Evolutionary conservation across 1,139 yeast species (phyloP), one percentile per base, ranked within the genome.

Genomic region (Williopsis jadinii): DNA sequence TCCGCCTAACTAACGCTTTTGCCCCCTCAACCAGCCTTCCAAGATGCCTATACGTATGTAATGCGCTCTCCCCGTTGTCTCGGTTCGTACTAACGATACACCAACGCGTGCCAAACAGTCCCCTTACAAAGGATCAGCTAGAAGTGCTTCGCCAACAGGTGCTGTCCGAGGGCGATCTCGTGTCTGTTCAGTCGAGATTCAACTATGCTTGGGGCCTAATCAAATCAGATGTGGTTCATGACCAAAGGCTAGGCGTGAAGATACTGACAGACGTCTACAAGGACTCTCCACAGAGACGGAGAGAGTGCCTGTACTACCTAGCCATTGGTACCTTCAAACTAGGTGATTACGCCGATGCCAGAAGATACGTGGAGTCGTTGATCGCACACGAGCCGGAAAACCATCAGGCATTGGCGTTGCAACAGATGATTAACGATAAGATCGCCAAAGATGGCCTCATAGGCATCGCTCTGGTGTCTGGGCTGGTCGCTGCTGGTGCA

Each of bases 201-300:
- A 94, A 92, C 62, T 86, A 85, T 55, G 95, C 97, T 1, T 94
- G 99, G 98, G 98, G 95, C 1, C 68, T 92, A 41, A 77, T 94
- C 48, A 88, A 88, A 59, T 79, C 95, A 5, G 56, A 63, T 39
- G 66, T 70, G 36, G 69, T 70, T 24, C 71, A 70, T 38, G 81
- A 84, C 46, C 95, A 86, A 56, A 74, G 81, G 51, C 71, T 81
- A 41, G 99, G 97, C 0, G 79, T 94, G 26, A 79, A 76, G 43
- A 70, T 90, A 31, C 68, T 94, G 46, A 75, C 92, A 0, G 80
- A 79, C 41, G 74, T 86, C 36, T 90, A 82, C 63, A 77, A 80
- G 52, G 87, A 78, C 40, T 83, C 84, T 0, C 92, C 95, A 0
- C 75, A 77, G 42, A 76, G 96, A 64, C 75, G 97, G 52, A 71